A percentile compares a stretch with the other conserved stretches of the same genome.
Conservation (phyloP, 225 moss, liverwort and hornwort species). For the Marchantia paleacea region DNA sequence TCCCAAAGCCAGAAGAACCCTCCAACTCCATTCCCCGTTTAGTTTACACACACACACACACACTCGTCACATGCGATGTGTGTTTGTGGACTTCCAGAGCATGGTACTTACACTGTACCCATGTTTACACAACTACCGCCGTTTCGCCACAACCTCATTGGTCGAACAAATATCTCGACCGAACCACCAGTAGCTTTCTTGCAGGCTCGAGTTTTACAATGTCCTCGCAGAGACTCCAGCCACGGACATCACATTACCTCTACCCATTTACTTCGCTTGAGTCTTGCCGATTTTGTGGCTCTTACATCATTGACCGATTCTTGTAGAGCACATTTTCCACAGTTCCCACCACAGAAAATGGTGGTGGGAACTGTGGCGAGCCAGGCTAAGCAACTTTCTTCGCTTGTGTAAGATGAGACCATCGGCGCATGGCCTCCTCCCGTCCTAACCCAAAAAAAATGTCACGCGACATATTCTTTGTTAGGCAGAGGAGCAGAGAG, state of each 20-base stretch:
- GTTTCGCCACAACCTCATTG: background rate
- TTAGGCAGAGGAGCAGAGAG: background rate
- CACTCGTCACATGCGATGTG: background rate
- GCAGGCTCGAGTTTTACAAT: background rate
- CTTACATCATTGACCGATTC: background rate
- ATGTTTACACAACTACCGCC: slow-evolving; percentile 1
- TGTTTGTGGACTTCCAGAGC: slow-evolving; percentile 5
- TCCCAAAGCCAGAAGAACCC: background rate
- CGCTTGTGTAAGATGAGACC: background rate
- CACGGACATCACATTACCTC: background rate
- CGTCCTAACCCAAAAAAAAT: background rate
- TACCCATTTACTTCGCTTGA: background rate
- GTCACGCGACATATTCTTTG: background rate
- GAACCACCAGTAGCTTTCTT: background rate
- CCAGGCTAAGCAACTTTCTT: background rate
- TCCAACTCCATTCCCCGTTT: background rate
- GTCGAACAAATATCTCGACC: background rate
- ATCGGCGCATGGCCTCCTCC: background rate
- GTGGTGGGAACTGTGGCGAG: background rate
- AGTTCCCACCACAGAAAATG: background rate
- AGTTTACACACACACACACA: background rate
- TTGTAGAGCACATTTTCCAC: background rate
- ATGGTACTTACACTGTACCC: background rate
- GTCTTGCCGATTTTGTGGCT: background rate
- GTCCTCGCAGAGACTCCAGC: background rate